These are phyloP conservation scores for Vitis labrusca DNA, from an alignment of 164 flowering plant genomes.

Conservation along the genomic window DNA sequence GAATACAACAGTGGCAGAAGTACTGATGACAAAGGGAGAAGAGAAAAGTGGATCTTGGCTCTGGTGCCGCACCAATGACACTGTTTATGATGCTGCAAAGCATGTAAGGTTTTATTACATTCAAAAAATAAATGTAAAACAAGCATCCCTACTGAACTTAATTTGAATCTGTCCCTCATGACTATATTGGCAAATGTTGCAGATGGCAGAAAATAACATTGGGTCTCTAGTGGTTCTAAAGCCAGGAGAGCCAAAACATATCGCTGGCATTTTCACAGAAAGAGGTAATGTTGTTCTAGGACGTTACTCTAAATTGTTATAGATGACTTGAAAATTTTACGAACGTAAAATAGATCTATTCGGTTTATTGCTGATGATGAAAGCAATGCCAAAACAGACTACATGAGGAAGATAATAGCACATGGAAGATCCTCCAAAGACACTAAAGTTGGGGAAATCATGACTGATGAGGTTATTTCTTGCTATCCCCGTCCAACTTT, in stretches of 20 bases:
- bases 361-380: not conserved
- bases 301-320: not conserved
- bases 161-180: not conserved
- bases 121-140: not conserved
- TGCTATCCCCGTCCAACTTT: not conserved
- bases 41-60: slow-evolving; percentile 55
- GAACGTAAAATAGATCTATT: not conserved
- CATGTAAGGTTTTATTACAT: slow-evolving; percentile 33
- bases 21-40: slow-evolving; percentile 62
- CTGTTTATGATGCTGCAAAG: slow-evolving; percentile 72
- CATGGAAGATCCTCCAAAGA: slow-evolving; percentile 59
- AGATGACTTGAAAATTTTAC: too few species aligned
- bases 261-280: slow-evolving; percentile 86
- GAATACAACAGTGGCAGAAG: slow-evolving; percentile 70
- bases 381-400: slow-evolving; percentile 47
- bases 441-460: slow-evolving; percentile 80
- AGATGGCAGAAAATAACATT: slow-evolving; percentile 80
- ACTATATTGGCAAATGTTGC: slow-evolving; percentile 9
- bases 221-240: slow-evolving; percentile 80
- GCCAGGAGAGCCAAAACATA: slow-evolving; percentile 63
- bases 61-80: slow-evolving; percentile 60
- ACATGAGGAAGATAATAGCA: slow-evolving; percentile 60
- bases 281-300: slow-evolving; percentile 50
- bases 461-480: slow-evolving; percentile 76
- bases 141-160: not conserved